These are phyloP conservation scores for Rosellinia necatrix DNA, from an alignment of 2,329 filamentous ascomycete species.

Conservation along the genomic window DNA sequence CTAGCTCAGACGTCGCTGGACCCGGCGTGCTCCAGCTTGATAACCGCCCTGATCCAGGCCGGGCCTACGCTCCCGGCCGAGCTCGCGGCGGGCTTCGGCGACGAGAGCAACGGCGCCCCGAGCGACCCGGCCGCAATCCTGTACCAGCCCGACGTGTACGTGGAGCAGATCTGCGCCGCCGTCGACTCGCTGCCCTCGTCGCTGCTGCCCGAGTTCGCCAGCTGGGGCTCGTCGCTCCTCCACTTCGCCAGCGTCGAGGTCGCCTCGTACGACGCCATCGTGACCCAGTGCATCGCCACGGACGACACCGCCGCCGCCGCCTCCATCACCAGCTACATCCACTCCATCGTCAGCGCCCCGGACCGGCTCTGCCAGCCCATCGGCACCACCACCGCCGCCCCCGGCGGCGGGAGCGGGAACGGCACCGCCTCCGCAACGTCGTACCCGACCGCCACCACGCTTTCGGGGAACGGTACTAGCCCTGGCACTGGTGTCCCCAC, in stretches of 20 bases:
- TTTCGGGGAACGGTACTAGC: not conserved
- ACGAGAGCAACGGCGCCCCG: not conserved
- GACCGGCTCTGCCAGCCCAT: conserved; percentile 2
- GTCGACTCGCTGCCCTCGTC: not conserved
- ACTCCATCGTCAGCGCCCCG: not conserved
- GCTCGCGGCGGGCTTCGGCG: not conserved
- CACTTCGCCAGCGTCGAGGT: conserved; percentile 1
- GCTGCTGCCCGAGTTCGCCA: not conserved
- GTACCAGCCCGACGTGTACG: not conserved
- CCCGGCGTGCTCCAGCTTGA: too few species aligned
- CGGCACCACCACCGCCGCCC: not conserved
- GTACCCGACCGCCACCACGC: conserved; percentile 3
- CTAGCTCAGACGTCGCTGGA: conserved; percentile 13
- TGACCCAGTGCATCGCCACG: conserved; percentile 48
- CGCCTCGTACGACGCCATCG: conserved; percentile 7
- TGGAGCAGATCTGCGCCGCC: not conserved
- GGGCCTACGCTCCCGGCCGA: conserved; percentile 1
- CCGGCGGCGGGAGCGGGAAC: too few species aligned
- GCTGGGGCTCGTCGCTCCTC: conserved; percentile 5
- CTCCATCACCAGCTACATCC: conserved; percentile 14
- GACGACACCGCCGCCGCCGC: conserved; percentile 5
- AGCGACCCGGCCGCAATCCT: conserved; percentile 1
- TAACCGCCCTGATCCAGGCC: too few species aligned
- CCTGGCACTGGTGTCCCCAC: not conserved
- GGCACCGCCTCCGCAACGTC: not conserved